These are phyloP conservation scores for Moringa oleifera DNA, from an alignment of 345 rosid species.

Conservation along the genomic window DNA sequence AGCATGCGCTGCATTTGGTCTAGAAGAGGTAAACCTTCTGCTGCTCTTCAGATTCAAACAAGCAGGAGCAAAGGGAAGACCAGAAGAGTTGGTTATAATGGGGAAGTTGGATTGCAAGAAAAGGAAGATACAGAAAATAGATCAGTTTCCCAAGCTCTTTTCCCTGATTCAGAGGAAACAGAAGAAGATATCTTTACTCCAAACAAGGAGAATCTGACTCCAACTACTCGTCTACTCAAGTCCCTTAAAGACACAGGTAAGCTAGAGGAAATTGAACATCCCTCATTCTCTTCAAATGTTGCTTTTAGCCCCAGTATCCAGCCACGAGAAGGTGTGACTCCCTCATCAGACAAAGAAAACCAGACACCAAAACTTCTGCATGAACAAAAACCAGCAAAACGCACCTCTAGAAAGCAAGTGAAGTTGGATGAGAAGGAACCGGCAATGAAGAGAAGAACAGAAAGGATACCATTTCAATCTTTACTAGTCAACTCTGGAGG, in stretches of 20 bases:
- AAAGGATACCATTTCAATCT: slow-evolving; percentile 54
- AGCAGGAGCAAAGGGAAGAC: slow-evolving; percentile 35
- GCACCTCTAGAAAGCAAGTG: slow-evolving; percentile 20
- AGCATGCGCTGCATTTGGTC: slow-evolving; percentile 54
- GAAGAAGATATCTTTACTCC: slow-evolving; percentile 65
- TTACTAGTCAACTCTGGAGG: slow-evolving; percentile 31
- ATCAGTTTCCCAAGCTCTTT: slow-evolving; percentile 21
- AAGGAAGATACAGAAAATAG: slow-evolving; percentile 24
- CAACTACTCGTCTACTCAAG: slow-evolving; percentile 42
- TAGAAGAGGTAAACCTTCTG: slow-evolving; percentile 66
- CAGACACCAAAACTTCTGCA: slow-evolving; percentile 31
- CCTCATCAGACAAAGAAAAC: slow-evolving; percentile 46
- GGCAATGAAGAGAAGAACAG: slow-evolving; percentile 27
- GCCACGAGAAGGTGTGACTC: slow-evolving; percentile 25
- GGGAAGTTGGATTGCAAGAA: slow-evolving; percentile 26
- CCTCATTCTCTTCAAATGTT: slow-evolving; percentile 29
- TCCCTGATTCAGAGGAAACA: slow-evolving; percentile 27
- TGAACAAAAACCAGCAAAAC: slow-evolving; percentile 25
- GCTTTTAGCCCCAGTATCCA: slow-evolving; percentile 23
- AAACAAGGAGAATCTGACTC: slow-evolving; percentile 81
- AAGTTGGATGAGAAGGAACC: slow-evolving; percentile 29
- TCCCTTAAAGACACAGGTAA: slow-evolving; percentile 41
- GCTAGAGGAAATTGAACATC: slow-evolving; percentile 30
- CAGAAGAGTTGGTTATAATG: slow-evolving; percentile 17
- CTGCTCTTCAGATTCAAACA: slow-evolving; percentile 54